Conservation (phyloP, 495 filamentous ascomycete genomes). For the Aspergillus diversus region DNA sequence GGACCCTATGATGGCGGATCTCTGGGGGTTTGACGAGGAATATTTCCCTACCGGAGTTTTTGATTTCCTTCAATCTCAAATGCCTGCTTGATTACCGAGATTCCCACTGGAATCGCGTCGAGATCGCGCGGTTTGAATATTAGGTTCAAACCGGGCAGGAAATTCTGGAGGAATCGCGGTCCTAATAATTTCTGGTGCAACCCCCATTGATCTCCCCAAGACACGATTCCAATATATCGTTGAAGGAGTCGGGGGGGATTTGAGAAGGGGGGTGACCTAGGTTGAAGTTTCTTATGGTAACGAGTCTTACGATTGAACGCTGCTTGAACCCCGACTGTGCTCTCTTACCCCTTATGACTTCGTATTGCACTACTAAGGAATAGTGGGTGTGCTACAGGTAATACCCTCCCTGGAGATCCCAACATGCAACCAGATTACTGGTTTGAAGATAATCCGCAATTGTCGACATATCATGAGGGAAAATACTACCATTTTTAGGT, state of each 20-base stretch:
- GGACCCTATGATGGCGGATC: constrained; percentile 53
- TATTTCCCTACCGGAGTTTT: constrained; percentile 55
- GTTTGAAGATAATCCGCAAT: not conserved
- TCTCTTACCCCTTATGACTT: not conserved
- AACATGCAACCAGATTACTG: not conserved
- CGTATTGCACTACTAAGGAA: not conserved
- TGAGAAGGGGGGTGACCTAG: not conserved
- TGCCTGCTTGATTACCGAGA: constrained; percentile 34
- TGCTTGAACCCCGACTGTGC: not conserved
- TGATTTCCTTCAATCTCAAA: constrained; percentile 54
- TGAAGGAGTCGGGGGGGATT: not conserved
- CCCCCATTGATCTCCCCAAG: not conserved
- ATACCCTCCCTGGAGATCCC: not conserved
- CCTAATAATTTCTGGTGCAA: not conserved
- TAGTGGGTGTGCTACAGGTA: not conserved
- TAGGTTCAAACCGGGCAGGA: not conserved
- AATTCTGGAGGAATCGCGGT: not conserved
- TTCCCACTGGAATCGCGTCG: not conserved
- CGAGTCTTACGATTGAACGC: not conserved
- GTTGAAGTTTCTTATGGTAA: not conserved
- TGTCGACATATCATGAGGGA: not conserved
- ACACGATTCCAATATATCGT: not conserved
- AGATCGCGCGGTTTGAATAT: not conserved
- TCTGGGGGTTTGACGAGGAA: constrained; percentile 54
- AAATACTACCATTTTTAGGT: too few species aligned